phyloP scores from a whole-genome alignment of 2,329 filamentous ascomycete genomes.

The Alternaria ethzedia region DNA sequence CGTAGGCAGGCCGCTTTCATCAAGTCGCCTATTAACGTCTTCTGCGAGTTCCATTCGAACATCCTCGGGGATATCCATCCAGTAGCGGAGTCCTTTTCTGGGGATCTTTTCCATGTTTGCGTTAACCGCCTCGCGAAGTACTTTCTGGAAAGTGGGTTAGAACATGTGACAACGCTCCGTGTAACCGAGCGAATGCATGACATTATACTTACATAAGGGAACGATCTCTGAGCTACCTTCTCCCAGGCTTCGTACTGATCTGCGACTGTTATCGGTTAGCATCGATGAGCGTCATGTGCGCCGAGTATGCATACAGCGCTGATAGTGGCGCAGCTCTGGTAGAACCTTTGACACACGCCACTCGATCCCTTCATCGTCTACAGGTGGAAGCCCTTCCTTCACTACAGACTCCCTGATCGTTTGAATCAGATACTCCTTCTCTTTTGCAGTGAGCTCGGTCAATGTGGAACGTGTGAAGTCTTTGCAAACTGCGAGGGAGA shows the following conservation, averaged over 20 bases:
- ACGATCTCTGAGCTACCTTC: not conserved
- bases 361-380: constrained; percentile 5
- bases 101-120: not conserved
- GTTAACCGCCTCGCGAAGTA: constrained; percentile 2
- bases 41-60: not conserved
- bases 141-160: not conserved
- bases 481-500: constrained; percentile 8
- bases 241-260: not conserved
- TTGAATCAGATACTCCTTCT: not conserved
- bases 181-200: not conserved
- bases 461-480: not conserved
- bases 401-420: not conserved
- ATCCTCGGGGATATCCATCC: constrained; percentile 6
- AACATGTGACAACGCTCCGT: not conserved
- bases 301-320: not conserved
- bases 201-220: not conserved
- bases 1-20: not conserved
- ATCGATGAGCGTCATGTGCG: not conserved
- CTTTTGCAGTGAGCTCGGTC: not conserved
- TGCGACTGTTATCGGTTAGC: not conserved
- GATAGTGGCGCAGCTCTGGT: constrained; percentile 3
- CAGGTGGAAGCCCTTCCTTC: not conserved
- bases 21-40: constrained; percentile 4
- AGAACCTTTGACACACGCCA: constrained; percentile 7
- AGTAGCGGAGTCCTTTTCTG: constrained; percentile 1